Evolutionary conservation across 2,329 filamentous ascomycete genomes (phyloP), one percentile per base, ranked within the genome.

Genomic region (Teratosphaeria destructans): DNA sequence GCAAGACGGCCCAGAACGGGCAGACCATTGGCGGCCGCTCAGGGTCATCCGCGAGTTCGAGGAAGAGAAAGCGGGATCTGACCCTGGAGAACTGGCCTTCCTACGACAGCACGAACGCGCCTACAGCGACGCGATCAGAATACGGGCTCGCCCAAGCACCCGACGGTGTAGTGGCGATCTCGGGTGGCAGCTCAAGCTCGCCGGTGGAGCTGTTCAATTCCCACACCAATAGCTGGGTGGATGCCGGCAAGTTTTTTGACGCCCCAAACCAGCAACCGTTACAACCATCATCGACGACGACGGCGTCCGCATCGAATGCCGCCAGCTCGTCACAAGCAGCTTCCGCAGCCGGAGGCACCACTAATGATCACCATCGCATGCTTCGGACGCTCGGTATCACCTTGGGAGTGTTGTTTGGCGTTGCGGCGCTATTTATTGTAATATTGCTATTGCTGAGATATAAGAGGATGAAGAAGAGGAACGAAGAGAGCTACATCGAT

Each of bases 201-300:
- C 81, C 88, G 0, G 70, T 97, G 5, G 84, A 82, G 64, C 83
- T 96, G 61, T 97, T 96, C 73, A 81, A 95, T 67, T 84, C 85
- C 53, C 81, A 80, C 11, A 75, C 83, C 54, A 96, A 96, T 71
- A 77, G 79, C 54, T 97, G 93, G 93, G 74, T 88, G 26, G 86
- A 96, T 69, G 80, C 88, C 0, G 83, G 83, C 0, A 75, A 80
- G 6, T 72, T 89, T 27, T 84, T 95, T 62, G 78, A 75, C 23
- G 78, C 75, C 7, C 70, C 75, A 57, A 67, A 76, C 59, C 71
- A 77, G 61, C 63, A 71, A 52, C 66, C 69, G 5, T 61, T 71
- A 11, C 59, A 66, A 39, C 60, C 67, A 67, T 60, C 65, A 47
- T 62, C 64, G 27, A 64, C 62, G 63, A 69, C 54, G 57, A 66